Evolutionary conservation across 2,329 filamentous ascomycete species (phyloP).

Genomic region (Colletotrichum sojae): DNA sequence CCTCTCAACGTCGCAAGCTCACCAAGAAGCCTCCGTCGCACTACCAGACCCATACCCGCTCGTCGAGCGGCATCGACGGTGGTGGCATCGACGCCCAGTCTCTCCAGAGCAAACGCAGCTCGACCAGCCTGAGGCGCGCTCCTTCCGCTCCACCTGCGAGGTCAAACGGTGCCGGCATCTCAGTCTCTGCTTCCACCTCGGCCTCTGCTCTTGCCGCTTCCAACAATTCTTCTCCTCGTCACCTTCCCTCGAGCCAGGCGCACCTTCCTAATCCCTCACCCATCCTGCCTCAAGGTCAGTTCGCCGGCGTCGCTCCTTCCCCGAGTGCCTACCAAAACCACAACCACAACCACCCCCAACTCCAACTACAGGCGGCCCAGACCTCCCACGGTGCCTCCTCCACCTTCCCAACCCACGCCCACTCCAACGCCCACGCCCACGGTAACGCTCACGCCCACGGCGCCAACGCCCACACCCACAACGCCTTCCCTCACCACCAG

Average conservation of each 20-base stretch:
- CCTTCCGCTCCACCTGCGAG: conserved; percentile 71
- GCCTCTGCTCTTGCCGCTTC: conserved; percentile 46
- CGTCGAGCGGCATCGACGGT: conserved; percentile 67
- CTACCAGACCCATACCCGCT: conserved; percentile 57
- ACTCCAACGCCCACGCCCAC: conserved; percentile 14
- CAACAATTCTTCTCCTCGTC: conserved; percentile 64
- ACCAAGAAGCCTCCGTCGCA: conserved; percentile 73
- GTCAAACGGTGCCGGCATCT: conserved; percentile 53
- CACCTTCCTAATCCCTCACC: conserved; percentile 61
- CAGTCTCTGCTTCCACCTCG: conserved; percentile 14
- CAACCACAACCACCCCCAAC: conserved; percentile 35
- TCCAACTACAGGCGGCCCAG: conserved; percentile 9
- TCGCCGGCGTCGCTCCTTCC: conserved; percentile 48
- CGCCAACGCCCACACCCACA: conserved; percentile 36
- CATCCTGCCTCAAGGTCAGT: conserved; percentile 61
- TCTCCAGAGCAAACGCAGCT: conserved; percentile 74
- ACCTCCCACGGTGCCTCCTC: conserved; percentile 12
- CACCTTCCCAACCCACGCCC: conserved; percentile 16
- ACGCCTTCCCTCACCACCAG: conserved; percentile 78
- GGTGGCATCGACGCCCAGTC: conserved; percentile 69
- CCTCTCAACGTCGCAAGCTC: conserved; percentile 71
- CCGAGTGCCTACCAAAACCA: conserved; percentile 20
- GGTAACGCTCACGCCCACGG: conserved; percentile 18
- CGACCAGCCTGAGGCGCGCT: conserved; percentile 72
- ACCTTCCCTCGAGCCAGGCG: conserved; percentile 56